Evolutionary conservation across 768 basidiomycete genomes (phyloP).

Genomic region (Exsudoporus frostii): DNA sequence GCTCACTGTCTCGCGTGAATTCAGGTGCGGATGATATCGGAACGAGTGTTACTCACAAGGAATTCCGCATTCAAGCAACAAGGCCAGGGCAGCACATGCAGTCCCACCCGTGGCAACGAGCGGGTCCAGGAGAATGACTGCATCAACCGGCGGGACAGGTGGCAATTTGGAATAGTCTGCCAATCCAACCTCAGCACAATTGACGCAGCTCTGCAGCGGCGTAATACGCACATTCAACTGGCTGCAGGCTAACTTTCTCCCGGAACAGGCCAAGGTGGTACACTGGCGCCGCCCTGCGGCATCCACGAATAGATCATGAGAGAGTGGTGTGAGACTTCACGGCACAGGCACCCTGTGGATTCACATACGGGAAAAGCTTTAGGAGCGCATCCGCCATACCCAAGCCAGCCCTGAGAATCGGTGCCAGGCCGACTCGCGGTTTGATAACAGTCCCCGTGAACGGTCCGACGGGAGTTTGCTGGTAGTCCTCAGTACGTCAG

Average conservation of each 20-base stretch:
- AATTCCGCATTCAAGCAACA: constrained; percentile 85
- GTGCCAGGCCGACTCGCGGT: constrained; percentile 79
- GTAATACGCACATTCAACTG: constrained; percentile 75
- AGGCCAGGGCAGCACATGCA: constrained; percentile 79
- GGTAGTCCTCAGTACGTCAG: neutral
- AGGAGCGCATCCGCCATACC: constrained; percentile 91
- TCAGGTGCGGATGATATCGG: neutral
- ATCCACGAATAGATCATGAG: neutral
- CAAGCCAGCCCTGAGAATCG: constrained; percentile 89
- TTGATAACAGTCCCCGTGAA: constrained; percentile 79
- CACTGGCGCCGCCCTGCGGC: constrained; percentile 68
- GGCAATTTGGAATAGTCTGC: constrained; percentile 91
- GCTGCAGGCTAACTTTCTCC: constrained; percentile 83
- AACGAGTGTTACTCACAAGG: constrained; percentile 42
- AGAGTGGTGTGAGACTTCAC: neutral
- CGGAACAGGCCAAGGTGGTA: constrained; percentile 90
- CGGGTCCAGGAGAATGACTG: constrained; percentile 87
- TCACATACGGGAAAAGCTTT: constrained; percentile 75
- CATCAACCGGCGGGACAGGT: constrained; percentile 67
- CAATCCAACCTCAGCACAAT: constrained; percentile 2
- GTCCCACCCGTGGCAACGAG: constrained; percentile 94
- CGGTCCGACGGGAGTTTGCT: constrained; percentile 77
- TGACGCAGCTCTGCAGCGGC: neutral
- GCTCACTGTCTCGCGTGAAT: constrained; percentile 39
- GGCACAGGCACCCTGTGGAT: neutral